These are phyloP conservation scores for Hymenochaete sp. DNA, from an alignment of 1,284 basidiomycete species.

Conservation along the genomic window DNA sequence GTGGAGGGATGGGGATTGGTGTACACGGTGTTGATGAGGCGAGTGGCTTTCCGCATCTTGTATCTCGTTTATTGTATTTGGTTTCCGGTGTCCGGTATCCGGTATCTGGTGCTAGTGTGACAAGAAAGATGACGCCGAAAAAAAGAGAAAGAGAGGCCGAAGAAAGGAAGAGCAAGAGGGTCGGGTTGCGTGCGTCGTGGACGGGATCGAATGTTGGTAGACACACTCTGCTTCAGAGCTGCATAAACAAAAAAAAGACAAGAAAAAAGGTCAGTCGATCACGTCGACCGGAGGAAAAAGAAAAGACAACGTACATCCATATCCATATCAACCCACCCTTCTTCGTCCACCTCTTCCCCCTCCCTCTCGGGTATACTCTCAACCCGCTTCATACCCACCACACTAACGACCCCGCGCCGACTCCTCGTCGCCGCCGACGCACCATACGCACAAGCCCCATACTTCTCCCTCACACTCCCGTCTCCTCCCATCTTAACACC, in stretches of 20 bases:
- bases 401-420: not conserved
- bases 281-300: not conserved
- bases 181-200: not conserved
- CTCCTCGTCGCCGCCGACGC: not conserved
- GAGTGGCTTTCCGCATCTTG: too few relatives aligned
- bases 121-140: too few relatives aligned
- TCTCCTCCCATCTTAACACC: not conserved
- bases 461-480: not conserved
- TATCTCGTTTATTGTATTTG: too few relatives aligned
- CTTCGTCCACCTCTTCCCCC: constrained; percentile 29
- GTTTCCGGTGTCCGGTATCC: too few relatives aligned
- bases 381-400: constrained; percentile 24
- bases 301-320: constrained; percentile 33
- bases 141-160: not conserved
- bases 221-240: constrained; percentile 1
- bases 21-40: too few relatives aligned
- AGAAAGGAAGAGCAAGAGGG: not conserved
- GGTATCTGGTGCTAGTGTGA: constrained; percentile 3
- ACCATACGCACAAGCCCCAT: not conserved
- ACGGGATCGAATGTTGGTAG: constrained; percentile 2
- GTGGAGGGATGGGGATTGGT: too few relatives aligned
- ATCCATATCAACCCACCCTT: constrained; percentile 33
- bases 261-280: not conserved
- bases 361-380: constrained; percentile 26
- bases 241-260: constrained; percentile 3